Percentiles rank a stretch among this genome's conserved stretches.
Conservation (phyloP, 2,329 filamentous ascomycete genomes). For the Stagonosporopsis chrysanthemi region DNA sequence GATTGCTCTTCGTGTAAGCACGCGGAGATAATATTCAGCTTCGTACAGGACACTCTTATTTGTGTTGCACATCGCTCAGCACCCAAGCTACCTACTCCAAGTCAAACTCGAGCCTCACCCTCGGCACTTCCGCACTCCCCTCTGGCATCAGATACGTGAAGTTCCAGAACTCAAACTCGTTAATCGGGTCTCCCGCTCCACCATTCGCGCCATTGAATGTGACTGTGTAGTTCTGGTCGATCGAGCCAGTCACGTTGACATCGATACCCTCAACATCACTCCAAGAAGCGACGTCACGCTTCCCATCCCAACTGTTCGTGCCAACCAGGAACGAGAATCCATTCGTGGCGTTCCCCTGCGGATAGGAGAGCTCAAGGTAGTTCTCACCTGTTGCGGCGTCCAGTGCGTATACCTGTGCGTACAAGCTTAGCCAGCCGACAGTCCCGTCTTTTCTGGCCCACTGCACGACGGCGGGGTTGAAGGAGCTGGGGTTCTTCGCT, state of each 20-base stretch:
- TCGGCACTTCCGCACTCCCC: slow-evolving; percentile 35
- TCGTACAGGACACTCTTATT: background rate
- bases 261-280: slow-evolving; percentile 58
- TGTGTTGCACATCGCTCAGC: background rate
- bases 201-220: slow-evolving; percentile 55
- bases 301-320: slow-evolving; percentile 53
- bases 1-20: background rate
- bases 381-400: slow-evolving; percentile 29
- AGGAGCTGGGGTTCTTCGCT: slow-evolving; percentile 59
- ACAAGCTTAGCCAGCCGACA: slow-evolving; percentile 42
- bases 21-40: background rate
- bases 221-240: slow-evolving; percentile 51
- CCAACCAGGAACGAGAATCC: slow-evolving; percentile 61
- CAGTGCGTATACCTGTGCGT: slow-evolving; percentile 37
- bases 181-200: slow-evolving; percentile 47
- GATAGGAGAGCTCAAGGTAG: slow-evolving; percentile 62
- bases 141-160: slow-evolving; percentile 52
- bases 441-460: slow-evolving; percentile 55
- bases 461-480: slow-evolving; percentile 67
- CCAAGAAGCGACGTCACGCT: slow-evolving; percentile 56
- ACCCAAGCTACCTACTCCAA: slow-evolving; percentile 1
- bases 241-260: slow-evolving; percentile 57
- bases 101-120: slow-evolving; percentile 36
- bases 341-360: slow-evolving; percentile 58
- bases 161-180: slow-evolving; percentile 54